Evolutionary conservation across 352 stramenopile genomes (phyloP).

Genomic region (Phytopythium ostracodes): DNA sequence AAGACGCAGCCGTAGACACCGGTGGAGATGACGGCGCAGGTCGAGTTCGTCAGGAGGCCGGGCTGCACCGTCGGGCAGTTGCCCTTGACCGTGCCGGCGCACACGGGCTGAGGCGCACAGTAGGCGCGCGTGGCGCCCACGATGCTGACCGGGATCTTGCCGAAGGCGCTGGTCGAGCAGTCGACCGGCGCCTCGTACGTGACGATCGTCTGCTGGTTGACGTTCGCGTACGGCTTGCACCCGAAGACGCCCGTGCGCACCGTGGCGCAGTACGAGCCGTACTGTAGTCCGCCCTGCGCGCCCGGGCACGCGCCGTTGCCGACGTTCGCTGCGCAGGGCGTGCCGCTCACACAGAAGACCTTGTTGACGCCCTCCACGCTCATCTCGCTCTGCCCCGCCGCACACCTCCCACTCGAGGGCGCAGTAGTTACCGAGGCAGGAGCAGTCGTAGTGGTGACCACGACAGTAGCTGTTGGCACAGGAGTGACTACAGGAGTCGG

Average conservation of each 20-base stretch:
- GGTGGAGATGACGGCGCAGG: conserved; percentile 27
- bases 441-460: neutral
- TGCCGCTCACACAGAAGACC: conserved; percentile 9
- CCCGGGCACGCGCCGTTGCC: conserved; percentile 22
- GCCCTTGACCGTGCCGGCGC: neutral
- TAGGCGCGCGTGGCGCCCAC: neutral
- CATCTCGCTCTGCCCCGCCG: conserved; percentile 8
- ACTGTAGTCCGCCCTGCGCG: conserved; percentile 13
- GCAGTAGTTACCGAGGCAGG: neutral
- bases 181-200: neutral
- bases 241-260: conserved; percentile 29
- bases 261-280: conserved; percentile 20
- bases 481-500: neutral
- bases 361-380: conserved; percentile 20
- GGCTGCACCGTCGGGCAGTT: conserved; percentile 18
- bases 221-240: conserved; percentile 19
- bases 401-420: neutral
- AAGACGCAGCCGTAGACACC: conserved; percentile 33
- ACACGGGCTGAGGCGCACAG: neutral
- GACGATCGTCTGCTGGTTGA: neutral
- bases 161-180: neutral
- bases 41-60: conserved; percentile 22
- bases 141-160: neutral
- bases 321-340: conserved; percentile 17
- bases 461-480: neutral